Conservation (phyloP, 2,329 filamentous ascomycete genomes). For the Neoarthrinium moseri region DNA sequence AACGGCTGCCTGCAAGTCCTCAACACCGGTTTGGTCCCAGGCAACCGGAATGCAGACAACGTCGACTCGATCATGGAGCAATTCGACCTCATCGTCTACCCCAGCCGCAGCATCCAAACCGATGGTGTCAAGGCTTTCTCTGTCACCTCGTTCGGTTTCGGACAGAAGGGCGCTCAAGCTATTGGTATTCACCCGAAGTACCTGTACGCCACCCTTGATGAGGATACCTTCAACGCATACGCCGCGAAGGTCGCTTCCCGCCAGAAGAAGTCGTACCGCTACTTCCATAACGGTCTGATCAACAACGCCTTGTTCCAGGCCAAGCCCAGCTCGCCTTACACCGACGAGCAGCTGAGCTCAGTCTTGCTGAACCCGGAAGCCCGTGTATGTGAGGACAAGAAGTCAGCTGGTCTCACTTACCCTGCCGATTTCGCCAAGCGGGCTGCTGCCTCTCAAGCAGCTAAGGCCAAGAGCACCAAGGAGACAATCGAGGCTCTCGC, state of each 20-base stretch:
- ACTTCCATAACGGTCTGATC: slow-evolving; percentile 97
- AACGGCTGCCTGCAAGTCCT: slow-evolving; percentile 96
- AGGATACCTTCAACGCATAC: slow-evolving; percentile 79
- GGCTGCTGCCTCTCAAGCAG: slow-evolving; percentile 45
- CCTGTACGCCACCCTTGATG: slow-evolving; percentile 89
- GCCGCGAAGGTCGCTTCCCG: slow-evolving; percentile 84
- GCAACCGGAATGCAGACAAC: slow-evolving; percentile 97
- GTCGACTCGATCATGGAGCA: slow-evolving; percentile 95
- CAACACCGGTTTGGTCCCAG: slow-evolving; percentile 89
- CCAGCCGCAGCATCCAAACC: slow-evolving; percentile 91
- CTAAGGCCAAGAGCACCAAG: slow-evolving; percentile 61
- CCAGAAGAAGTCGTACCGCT: slow-evolving; percentile 98
- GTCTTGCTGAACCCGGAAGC: slow-evolving; percentile 94
- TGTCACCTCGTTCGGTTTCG: slow-evolving; percentile 98
- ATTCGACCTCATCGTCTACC: slow-evolving; percentile 97
- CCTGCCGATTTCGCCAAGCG: slow-evolving; percentile 68
- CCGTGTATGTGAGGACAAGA: slow-evolving; percentile 82
- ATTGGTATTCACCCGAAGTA: slow-evolving; percentile 96
- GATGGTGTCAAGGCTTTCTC: slow-evolving; percentile 99
- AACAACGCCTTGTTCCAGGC: slow-evolving; percentile 98
- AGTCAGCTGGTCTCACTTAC: slow-evolving; percentile 76
- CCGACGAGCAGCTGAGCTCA: slow-evolving; percentile 78
- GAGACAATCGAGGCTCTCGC: slow-evolving; percentile 78
- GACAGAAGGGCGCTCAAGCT: slow-evolving; percentile 96
- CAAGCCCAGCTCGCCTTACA: slow-evolving; percentile 88